Base-by-base conservation (phyloP, 106 monocot genomes). In the Narthecium ossifragum region DNA sequence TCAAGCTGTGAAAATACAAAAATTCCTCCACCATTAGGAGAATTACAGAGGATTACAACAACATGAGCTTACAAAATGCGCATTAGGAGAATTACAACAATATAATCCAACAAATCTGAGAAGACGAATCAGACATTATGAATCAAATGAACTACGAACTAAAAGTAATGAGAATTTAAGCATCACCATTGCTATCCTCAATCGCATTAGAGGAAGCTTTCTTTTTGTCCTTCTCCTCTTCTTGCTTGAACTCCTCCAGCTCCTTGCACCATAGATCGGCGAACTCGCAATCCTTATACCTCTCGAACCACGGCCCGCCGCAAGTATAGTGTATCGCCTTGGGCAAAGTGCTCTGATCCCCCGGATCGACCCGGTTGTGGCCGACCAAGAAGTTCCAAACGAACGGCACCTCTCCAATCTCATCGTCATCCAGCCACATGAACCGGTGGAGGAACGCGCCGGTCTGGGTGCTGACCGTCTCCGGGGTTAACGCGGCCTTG, bases 241-340 rank as follows among this genome's bases (percentile, higher is more conserved):
- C 22, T 10, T 24, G 15, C 37, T 58, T 18, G 36, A 3, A 62
- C 53, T 74, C 78, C 58, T 77, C 78, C 60, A 70, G 29, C 70
- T 70, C 73, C 74, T 70, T 70, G 29, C 70, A n/a, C 78, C 78
- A 83, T 8, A 83, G 31, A 40, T 83, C 70, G 0, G 51, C 74
- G 59, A 83, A 74, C 62, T 83, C 74, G 33, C 83, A 83, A 36
- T 83, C 62, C 69, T 48, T 77, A 43, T 65, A 70, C 36, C 39
- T 53, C 45, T 83, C 83, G 55, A 83, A 83, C 83, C 83, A 83
- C 2, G 74, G 83, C 41, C 83, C 74, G 4, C 78, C 74, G 18
- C 29, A 52, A 3, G 70, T 83, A 51, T 78, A 83, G 34, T 83
- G 78, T 10, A 83, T 66, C 36, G 78, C 83, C 66, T 62, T 73